Evolutionary conservation across 1,139 yeast species (phyloP).

Genomic region (Debaryomyces psychrophilus): DNA sequence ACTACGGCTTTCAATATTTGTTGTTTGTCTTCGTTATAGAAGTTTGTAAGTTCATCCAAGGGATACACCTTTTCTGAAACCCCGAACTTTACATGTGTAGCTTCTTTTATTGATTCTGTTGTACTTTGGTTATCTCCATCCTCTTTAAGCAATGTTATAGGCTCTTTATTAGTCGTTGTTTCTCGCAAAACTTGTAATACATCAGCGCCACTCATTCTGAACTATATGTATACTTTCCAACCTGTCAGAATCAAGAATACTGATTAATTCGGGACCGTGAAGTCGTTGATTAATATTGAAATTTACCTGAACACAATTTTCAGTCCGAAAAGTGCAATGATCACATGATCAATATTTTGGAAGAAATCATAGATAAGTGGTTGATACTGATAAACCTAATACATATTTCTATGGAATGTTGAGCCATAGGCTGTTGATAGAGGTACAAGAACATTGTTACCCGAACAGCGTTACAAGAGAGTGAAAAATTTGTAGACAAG

Average conservation of each 20-base stretch:
- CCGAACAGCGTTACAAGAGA: too few species aligned
- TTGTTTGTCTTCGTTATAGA: constrained; percentile 53
- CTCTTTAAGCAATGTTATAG: constrained; percentile 28
- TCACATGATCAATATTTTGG: background rate
- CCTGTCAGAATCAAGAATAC: background rate
- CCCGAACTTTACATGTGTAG: constrained; percentile 40
- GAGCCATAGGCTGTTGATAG: too few species aligned
- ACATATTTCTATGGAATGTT: too few species aligned
- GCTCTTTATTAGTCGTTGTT: constrained; percentile 28
- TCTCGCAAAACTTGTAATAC: constrained; percentile 22
- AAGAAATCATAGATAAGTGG: constrained; percentile 9
- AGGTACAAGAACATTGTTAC: too few species aligned
- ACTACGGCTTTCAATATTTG: constrained; percentile 65
- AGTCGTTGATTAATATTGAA: background rate
- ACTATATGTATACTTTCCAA: background rate
- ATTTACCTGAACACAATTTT: constrained; percentile 1
- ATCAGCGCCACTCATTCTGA: constrained; percentile 15
- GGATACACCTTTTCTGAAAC: constrained; percentile 23
- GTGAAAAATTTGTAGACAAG: too few species aligned
- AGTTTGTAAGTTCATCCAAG: constrained; percentile 56
- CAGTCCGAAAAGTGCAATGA: background rate
- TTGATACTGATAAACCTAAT: background rate
- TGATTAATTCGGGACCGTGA: background rate
- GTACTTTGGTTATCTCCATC: constrained; percentile 20
- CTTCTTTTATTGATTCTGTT: constrained; percentile 37